Evolutionary conservation across 495 filamentous ascomycete genomes (phyloP), one percentile per base, ranked within the genome.

Genomic region (Aspergillus haitiensis): DNA sequence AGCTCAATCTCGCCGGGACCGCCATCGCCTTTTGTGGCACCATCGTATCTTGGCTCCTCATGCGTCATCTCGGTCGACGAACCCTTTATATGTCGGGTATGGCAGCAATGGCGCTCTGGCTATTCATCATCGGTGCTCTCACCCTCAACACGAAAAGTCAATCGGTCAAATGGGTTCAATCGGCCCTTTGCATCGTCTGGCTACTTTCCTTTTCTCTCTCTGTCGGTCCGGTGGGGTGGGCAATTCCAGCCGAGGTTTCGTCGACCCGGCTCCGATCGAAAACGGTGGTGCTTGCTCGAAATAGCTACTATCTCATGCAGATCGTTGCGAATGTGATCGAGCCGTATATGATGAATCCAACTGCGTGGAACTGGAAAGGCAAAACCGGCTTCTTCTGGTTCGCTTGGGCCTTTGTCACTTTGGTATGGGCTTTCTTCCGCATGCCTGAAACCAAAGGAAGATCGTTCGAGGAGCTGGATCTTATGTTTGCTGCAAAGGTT

Each of bases 341-440:
- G 52, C 85, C 84, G 2, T 88, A 89, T 63, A 79, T 85, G 68
- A 82, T 89, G 64, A 86, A 87, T 55, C 80, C 81, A 0, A 80
- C 84, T 49, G 69, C 85, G 52, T 84, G 75, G 0, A 80, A 88
- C 61, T 74, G 84, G 73, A 72, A 81, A 39, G 86, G 86, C 3
- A 89, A 90, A 63, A 69, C 86, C 2, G 87, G 84, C 0, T 89
- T 89, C 63, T 79, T 88, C 63, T 89, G 85, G 60, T 82, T 81
- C 9, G 86, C 83, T 0, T 64, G 84, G 3, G 77, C 77, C 4
- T 21, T 70, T 0, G 47, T 78, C 1, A 73, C 69, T 15, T 52
- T 70, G 1, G 37, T 79, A 0, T 81, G 75, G 68, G 68, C 75
- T 15, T 88, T 75, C 51, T 82, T 82, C 57, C 71, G 81, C n/a